A percentile compares a stretch with the other conserved stretches of the same genome.
Evolutionary conservation across 2,329 filamentous ascomycete species (phyloP).

Genomic region (Huntiella decipiens): DNA sequence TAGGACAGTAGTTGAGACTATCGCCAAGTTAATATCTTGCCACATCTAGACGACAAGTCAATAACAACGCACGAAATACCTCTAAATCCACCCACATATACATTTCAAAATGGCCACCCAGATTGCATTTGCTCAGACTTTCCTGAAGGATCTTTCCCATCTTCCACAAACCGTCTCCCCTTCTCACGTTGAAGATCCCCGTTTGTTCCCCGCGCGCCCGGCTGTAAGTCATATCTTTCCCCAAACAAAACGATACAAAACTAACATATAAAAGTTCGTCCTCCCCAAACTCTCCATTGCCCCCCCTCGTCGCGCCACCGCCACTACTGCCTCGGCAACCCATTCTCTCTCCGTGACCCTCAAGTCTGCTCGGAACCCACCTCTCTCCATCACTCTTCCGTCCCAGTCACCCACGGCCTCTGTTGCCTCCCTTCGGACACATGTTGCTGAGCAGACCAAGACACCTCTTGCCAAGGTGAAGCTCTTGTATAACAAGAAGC

Average conservation of each 20-base stretch:
- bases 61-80: neutral
- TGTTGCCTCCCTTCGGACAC: constrained; percentile 58
- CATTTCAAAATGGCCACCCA: constrained; percentile 31
- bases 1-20: neutral
- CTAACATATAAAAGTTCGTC: constrained; percentile 6
- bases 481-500: constrained; percentile 74
- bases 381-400: constrained; percentile 46
- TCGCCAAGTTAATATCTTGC: neutral
- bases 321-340: constrained; percentile 11
- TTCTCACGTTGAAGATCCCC: constrained; percentile 78
- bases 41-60: neutral
- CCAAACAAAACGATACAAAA: constrained; percentile 2
- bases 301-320: no score
- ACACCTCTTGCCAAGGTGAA: constrained; percentile 64
- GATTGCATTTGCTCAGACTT: constrained; percentile 64
- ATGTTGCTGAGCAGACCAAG: constrained; percentile 42
- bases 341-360: constrained; percentile 40
- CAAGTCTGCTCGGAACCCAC: constrained; percentile 60
- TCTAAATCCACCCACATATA: neutral
- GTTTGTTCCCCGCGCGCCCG: constrained; percentile 53
- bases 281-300: neutral
- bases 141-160: constrained; percentile 61
- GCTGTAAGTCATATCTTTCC: constrained; percentile 35
- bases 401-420: constrained; percentile 48
- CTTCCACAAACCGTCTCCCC: constrained; percentile 64